These are phyloP conservation scores for Croton laevigatus DNA, from an alignment of 441 rosid species.

Conservation along the genomic window DNA sequence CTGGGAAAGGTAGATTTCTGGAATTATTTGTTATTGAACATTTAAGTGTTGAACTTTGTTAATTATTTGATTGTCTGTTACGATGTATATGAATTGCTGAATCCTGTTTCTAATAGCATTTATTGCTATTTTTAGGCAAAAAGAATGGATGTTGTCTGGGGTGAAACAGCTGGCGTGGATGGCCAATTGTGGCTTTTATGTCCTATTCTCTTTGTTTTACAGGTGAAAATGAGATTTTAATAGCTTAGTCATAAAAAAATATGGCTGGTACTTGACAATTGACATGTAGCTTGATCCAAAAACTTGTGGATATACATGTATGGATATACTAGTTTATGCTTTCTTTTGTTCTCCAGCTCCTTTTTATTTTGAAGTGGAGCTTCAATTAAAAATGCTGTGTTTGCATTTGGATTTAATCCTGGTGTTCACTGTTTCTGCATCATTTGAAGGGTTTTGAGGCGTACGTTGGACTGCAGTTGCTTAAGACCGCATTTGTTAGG, in stretches of 20 bases:
- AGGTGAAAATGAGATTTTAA: constrained; percentile 47
- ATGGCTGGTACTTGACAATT: neutral
- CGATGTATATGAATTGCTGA: constrained; percentile 4
- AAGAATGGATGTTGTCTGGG: constrained; percentile 99
- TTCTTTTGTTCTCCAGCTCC: too few relatives aligned
- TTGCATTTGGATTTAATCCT: neutral
- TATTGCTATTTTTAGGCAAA: constrained; percentile 59
- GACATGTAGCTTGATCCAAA: neutral
- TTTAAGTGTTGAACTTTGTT: neutral
- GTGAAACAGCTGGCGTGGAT: constrained; percentile 97
- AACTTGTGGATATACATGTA: too few relatives aligned
- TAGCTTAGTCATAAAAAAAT: neutral
- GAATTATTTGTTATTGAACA: constrained; percentile 4
- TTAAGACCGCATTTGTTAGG: constrained; percentile 69
- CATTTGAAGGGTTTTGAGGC: constrained; percentile 81
- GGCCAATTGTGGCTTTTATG: constrained; percentile 91
- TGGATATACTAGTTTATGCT: neutral
- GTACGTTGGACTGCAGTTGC: constrained; percentile 82
- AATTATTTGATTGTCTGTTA: constrained; percentile 3
- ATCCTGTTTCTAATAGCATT: neutral
- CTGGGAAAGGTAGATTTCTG: constrained; percentile 72
- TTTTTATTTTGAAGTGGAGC: neutral
- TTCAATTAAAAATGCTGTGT: neutral
- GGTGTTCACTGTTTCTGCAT: constrained; percentile 17
- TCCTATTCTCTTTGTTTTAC: constrained; percentile 85